Conservation (phyloP, 2,329 filamentous ascomycete species). For the Fusarium compactum region DNA sequence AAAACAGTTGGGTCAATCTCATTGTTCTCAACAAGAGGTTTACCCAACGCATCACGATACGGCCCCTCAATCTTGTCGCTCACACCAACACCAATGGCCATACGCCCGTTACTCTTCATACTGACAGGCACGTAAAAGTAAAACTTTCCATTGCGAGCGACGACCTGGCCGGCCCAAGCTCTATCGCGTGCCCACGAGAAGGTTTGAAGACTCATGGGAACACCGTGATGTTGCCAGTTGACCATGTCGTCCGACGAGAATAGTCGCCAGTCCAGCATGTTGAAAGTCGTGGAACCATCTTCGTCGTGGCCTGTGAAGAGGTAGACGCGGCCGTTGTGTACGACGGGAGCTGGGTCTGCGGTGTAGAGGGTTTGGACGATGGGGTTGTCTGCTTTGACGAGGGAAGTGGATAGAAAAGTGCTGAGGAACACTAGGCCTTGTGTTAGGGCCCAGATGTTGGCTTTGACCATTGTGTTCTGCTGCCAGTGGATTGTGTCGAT, state of each 20-base stretch:
- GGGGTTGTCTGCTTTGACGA: constrained; percentile 13
- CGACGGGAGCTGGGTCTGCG: constrained; percentile 55
- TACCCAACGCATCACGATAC: constrained; percentile 51
- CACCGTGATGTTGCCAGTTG: constrained; percentile 51
- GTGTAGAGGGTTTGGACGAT: constrained; percentile 49
- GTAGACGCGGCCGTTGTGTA: constrained; percentile 53
- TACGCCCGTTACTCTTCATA: constrained; percentile 47
- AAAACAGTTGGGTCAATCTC: constrained; percentile 55
- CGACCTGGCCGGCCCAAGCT: constrained; percentile 54
- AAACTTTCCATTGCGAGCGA: constrained; percentile 51
- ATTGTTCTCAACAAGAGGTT: constrained; percentile 54
- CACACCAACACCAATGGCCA: constrained; percentile 56
- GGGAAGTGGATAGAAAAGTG: not conserved
- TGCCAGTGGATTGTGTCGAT: not conserved
- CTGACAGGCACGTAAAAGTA: constrained; percentile 55
- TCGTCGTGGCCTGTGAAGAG: constrained; percentile 53
- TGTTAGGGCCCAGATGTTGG: not conserved
- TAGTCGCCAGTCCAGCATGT: constrained; percentile 55
- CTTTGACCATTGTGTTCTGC: not conserved
- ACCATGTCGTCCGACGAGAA: constrained; percentile 49
- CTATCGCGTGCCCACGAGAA: constrained; percentile 54
- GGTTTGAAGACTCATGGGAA: constrained; percentile 46
- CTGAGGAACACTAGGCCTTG: not conserved
- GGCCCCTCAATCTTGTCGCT: constrained; percentile 52
- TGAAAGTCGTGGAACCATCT: constrained; percentile 50